phyloP scores from a whole-genome alignment of 139 green algal species.

The Chlamydomonas sp. region DNA sequence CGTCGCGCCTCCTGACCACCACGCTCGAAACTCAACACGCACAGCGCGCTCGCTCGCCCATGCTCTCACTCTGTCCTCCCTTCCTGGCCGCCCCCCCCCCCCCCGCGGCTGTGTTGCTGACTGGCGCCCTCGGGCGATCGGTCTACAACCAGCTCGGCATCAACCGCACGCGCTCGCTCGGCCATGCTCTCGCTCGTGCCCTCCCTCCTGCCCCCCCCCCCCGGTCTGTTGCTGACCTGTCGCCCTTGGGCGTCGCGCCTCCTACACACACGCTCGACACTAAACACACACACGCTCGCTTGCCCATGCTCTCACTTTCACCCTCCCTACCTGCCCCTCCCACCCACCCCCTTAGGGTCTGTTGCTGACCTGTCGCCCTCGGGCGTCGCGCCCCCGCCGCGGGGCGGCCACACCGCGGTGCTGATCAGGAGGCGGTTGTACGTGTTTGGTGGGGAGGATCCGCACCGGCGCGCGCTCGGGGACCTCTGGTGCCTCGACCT shows the following conservation, averaged over 20 bases:
- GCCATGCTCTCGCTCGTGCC: background rate
- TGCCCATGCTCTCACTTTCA: background rate
- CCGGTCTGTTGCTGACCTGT: background rate
- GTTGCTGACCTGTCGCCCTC: background rate
- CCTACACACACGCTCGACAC: no score
- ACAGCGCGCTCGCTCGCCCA: no score
- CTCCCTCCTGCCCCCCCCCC: background rate
- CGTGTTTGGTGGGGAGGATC: constrained; percentile 81
- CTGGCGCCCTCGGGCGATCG: no score
- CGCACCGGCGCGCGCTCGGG: constrained; percentile 45
- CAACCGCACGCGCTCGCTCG: no score
- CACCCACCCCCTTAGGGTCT: background rate
- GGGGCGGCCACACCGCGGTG: constrained; percentile 18
- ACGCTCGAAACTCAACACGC: no score
- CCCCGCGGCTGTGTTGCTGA: no score
- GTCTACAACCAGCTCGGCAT: no score
- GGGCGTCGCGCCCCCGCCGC: background rate
- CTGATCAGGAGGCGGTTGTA: constrained; percentile 60
- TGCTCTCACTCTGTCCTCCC: no score
- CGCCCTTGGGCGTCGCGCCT: no score
- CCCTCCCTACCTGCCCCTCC: background rate
- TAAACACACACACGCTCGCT: no score
- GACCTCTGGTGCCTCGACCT: constrained; percentile 70
- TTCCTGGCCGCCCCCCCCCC: no score
- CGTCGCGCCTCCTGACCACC: no score